Evolutionary conservation across 2,329 filamentous ascomycete species (phyloP).

Genomic region (Botrytis squamosa): DNA sequence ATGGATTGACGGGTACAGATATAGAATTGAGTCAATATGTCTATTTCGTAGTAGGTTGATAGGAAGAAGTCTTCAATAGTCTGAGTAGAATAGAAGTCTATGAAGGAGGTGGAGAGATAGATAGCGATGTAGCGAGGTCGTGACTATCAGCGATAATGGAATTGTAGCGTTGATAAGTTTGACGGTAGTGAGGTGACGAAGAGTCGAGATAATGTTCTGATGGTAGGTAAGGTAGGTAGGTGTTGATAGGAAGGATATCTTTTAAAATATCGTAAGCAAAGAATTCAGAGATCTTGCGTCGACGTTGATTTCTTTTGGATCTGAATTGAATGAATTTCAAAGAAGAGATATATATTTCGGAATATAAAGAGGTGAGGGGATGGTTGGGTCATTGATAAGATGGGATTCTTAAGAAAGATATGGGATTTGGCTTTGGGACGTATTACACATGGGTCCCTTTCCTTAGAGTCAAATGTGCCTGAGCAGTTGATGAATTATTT

Average conservation of each 20-base stretch:
- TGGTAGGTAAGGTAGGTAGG: background rate
- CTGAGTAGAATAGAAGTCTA: background rate
- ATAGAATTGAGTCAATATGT: background rate
- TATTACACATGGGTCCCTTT: background rate
- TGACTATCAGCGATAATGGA: background rate
- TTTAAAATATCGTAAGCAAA: background rate
- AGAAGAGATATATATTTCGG: background rate
- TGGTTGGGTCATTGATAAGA: slow-evolving; percentile 5
- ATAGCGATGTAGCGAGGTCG: background rate
- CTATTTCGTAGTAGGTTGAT: background rate
- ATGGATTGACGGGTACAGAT: background rate
- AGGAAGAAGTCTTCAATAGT: background rate
- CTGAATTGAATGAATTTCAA: background rate
- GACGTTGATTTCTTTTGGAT: background rate
- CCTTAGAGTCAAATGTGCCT: slow-evolving; percentile 5
- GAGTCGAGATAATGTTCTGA: background rate
- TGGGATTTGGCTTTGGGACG: slow-evolving; percentile 16
- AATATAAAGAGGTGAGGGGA: slow-evolving; percentile 7
- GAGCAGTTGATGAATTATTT: background rate
- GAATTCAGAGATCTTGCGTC: background rate
- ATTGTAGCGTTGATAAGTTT: no score
- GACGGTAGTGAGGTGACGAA: background rate
- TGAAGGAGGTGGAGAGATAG: background rate
- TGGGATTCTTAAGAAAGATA: slow-evolving; percentile 22
- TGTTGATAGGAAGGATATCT: background rate